Evolutionary conservation across 2,329 filamentous ascomycete genomes (phyloP), one percentile per base, ranked within the genome.

Genomic region (Amauroascus niger): DNA sequence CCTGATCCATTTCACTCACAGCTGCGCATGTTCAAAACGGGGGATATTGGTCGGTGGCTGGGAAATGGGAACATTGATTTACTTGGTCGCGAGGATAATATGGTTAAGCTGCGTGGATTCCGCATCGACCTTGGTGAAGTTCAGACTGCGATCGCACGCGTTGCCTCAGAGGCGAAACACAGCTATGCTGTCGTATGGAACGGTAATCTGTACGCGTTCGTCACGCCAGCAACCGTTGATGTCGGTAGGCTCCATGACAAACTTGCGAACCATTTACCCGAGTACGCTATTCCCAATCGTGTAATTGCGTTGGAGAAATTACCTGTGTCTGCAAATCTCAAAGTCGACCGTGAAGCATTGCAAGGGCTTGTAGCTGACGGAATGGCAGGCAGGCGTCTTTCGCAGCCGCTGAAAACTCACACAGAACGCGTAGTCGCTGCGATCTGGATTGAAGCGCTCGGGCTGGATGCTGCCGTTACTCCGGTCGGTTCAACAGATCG

Each of bases 81-180:
- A 35, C 55, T 69, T 3, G 71, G 73, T 1, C 67, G 75, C 2
- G 68, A 65, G 1, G 74, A 77, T 61, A 65, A 68, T 0, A 68
- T 74, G 56, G 62, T 71, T 55, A 71, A 72, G 52, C 47, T 71
- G 1, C 61, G 64, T 1, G 69, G 69, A 1, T 66, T 69, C 55
- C 68, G 73, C 2, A 53, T 73, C 8, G 70, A 75, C 49, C 61
- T 74, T 1, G 62, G 68, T 26, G 71, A 74, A 37, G 55, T 73
- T 5, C 70, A 72, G 52, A 35, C 20, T 35, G 16, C 33, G 18
- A 46, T 46, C 26, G 26, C 14, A 18, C 40, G 28, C 5, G 50
- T 48, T 7, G 43, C 50, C 3, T n/a, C 43, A 11, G 30, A 18
- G 4, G 41, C 32, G 39, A 53, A 35, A 18, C 14, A 26, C n/a